Evolutionary conservation across 257 asterid species (phyloP), one percentile per base, ranked within the genome.

Genomic region (Solanum medicagineum): DNA sequence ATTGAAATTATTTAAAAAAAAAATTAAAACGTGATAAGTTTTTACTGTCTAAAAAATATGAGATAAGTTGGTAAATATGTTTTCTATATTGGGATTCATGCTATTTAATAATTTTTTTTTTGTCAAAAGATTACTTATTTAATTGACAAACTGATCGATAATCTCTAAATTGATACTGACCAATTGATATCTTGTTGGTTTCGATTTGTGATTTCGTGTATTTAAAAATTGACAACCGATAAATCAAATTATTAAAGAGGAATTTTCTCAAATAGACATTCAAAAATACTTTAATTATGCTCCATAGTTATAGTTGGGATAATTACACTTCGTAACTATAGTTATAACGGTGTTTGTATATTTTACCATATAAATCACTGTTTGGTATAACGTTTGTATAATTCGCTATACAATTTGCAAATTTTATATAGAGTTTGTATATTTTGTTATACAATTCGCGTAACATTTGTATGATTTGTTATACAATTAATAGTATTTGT

Each of bases 101-200:
- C 7, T 66, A 29, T 29, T 66, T 29, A 66, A 29, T 3, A 0
- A 29, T 3, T 0, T 62, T 1, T 24, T 29, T 15, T 29, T 0
- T 1, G 6, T 15, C 1, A 4, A 14, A 29, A n/a, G 7, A 1
- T 29, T 7, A 66, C 20, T 66, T 3, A 66, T 29, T 26, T 65
- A 6, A 14, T 1, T 3, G 3, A 1, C 4, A 65, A 65, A 65
- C 6, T 26, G 2, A 32, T 15, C 22, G 0, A 68, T 32, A 68
- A 68, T 8, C 0, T 12, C 13, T 32, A 32, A 32, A 16, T 68
- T 7, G 13, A 65, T 65, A 14, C 3, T 1, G 7, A 66, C 16
- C 22, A 66, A 32, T 16, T 13, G 0, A 32, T 68, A 68, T 32
- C 8, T 68, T 32, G 16, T 65, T 13, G 2, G 0, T 26, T 32